Evolutionary conservation across 257 asterid genomes (phyloP).

Genomic region (Solanum acaule): DNA sequence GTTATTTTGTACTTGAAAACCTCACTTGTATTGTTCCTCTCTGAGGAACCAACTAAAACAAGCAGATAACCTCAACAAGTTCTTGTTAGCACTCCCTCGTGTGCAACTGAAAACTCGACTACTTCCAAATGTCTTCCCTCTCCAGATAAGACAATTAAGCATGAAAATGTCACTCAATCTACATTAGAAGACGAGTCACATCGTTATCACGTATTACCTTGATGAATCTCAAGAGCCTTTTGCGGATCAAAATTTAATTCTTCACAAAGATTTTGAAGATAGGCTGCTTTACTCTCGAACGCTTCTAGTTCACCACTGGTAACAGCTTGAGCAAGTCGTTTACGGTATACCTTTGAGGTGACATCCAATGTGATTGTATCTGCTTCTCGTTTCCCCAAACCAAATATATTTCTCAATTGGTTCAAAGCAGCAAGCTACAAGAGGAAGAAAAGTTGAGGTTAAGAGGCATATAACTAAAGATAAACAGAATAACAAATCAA

Average conservation of each 20-base stretch:
- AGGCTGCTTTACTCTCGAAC: conserved; percentile 89
- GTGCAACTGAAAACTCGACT: background rate
- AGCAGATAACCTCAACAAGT: background rate
- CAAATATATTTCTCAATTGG: conserved; percentile 87
- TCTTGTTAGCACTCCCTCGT: background rate
- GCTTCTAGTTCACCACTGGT: conserved; percentile 67
- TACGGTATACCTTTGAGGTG: conserved; percentile 73
- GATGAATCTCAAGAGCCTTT: conserved; percentile 84
- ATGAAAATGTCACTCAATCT: background rate
- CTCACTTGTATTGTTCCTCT: background rate
- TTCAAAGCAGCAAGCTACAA: conserved; percentile 70
- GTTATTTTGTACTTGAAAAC: background rate
- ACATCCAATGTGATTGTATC: conserved; percentile 71
- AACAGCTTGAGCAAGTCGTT: conserved; percentile 86
- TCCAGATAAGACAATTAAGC: background rate
- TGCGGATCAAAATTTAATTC: conserved; percentile 85
- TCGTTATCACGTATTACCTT: conserved; percentile 37
- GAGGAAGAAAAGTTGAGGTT: conserved; percentile 13
- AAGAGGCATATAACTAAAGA: background rate
- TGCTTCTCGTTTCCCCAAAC: conserved; percentile 84
- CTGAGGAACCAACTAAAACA: background rate
- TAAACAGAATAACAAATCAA: background rate
- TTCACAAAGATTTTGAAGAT: conserved; percentile 90
- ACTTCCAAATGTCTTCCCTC: background rate
- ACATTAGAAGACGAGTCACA: background rate